phyloP scores from a whole-genome alignment of 148 eudicot species.

The Nepenthes mirabilis region DNA sequence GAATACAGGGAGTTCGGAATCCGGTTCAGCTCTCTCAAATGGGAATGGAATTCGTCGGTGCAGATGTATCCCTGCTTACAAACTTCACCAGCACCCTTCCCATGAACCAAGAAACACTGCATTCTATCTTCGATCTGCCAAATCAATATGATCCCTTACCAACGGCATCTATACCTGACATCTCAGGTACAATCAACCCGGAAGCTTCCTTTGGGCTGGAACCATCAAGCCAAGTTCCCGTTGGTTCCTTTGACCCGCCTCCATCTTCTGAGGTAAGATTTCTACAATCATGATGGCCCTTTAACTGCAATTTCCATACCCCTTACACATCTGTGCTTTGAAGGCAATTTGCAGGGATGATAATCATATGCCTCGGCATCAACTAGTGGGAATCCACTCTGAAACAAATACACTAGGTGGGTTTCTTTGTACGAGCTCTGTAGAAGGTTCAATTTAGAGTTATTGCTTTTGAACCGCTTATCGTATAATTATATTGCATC shows the following conservation, averaged over 20 bases:
- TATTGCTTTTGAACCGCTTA: too few species aligned
- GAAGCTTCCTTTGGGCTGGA: conserved; percentile 20
- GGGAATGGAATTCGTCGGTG: conserved; percentile 28
- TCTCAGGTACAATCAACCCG: conserved; percentile 18
- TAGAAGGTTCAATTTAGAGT: too few species aligned
- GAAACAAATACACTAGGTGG: background rate
- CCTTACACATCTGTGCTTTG: background rate
- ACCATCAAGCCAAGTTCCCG: conserved; percentile 16
- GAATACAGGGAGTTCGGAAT: conserved; percentile 39
- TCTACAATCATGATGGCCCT: background rate
- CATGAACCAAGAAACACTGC: conserved; percentile 14
- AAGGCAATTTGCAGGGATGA: conserved; percentile 1
- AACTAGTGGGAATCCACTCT: background rate
- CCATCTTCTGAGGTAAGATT: conserved; percentile 27
- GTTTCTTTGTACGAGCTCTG: too few species aligned
- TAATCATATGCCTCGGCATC: background rate
- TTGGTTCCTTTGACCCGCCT: conserved; percentile 18
- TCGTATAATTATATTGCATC: too few species aligned
- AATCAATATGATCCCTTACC: conserved; percentile 16
- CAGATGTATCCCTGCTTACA: conserved; percentile 14
- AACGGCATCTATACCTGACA: conserved; percentile 16
- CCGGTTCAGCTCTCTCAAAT: conserved; percentile 39
- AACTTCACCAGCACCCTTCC: conserved; percentile 13
- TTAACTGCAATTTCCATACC: background rate
- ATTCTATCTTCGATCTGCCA: conserved; percentile 15